These are phyloP conservation scores for Mycena vitilis DNA, from an alignment of 768 basidiomycete genomes.

Conservation along the genomic window DNA sequence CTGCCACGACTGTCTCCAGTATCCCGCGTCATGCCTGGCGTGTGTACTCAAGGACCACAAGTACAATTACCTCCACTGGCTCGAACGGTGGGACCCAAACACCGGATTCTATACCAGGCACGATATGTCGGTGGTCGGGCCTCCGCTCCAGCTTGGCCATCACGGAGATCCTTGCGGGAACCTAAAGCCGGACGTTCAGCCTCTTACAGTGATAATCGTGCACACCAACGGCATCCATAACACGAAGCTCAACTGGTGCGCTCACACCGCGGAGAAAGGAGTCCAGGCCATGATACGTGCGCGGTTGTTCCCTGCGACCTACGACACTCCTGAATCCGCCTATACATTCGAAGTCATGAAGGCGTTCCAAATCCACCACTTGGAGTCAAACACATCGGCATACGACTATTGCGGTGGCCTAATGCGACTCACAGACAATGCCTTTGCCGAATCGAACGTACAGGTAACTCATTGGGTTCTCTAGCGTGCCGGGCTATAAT, in stretches of 20 bases:
- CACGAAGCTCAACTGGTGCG: too few relatives aligned
- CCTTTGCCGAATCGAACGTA: constrained; percentile 1
- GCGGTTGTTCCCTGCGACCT: constrained; percentile 2
- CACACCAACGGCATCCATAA: too few relatives aligned
- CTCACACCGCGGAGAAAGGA: too few relatives aligned
- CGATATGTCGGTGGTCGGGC: neutral
- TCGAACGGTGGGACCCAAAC: neutral
- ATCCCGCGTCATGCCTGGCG: neutral
- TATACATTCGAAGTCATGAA: constrained; percentile 10
- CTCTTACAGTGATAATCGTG: too few relatives aligned
- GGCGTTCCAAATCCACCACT: constrained; percentile 2
- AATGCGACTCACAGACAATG: constrained; percentile 15
- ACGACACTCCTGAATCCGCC: neutral
- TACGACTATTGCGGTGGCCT: constrained; percentile 12
- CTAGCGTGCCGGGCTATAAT: too few relatives aligned
- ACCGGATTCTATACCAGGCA: neutral
- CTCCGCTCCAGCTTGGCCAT: neutral
- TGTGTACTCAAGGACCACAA: neutral
- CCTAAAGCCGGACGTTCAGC: too few relatives aligned
- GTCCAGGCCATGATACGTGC: constrained; percentile 2
- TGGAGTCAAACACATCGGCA: constrained; percentile 4
- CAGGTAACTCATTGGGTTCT: constrained; percentile 4
- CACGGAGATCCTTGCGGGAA: neutral
- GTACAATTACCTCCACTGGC: constrained; percentile 6
- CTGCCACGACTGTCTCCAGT: constrained; percentile 13